phyloP scores from a whole-genome alignment of 495 filamentous ascomycete species.

The Penicillium paradoxum region DNA sequence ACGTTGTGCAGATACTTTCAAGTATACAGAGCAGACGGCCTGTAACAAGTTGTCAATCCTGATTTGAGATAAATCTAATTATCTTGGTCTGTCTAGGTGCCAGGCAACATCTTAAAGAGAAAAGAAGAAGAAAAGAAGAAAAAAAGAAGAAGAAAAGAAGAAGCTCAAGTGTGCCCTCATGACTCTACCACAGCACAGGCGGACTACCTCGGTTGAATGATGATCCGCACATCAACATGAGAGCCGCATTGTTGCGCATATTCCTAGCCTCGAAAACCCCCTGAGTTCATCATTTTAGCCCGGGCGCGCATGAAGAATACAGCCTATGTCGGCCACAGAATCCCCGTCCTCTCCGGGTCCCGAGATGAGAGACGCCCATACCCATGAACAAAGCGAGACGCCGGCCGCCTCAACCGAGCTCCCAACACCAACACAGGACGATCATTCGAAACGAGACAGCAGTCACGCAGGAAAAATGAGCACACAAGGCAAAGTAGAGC shows the following conservation, averaged over 20 bases:
- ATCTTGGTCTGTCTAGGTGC: too few relatives aligned
- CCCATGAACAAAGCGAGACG: conserved; percentile 11
- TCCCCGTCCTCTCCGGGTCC: conserved; percentile 20
- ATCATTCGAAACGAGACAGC: conserved; percentile 9
- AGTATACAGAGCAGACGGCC: too few relatives aligned
- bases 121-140: too few relatives aligned
- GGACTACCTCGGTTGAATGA: conserved; percentile 20
- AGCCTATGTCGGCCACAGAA: conserved; percentile 40
- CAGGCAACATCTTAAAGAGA: too few relatives aligned
- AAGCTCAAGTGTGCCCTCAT: background rate
- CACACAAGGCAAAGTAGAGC: conserved; percentile 4
- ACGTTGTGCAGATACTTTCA: too few relatives aligned
- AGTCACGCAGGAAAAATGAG: conserved; percentile 15
- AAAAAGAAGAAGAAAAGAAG: too few relatives aligned
- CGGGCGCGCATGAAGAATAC: conserved; percentile 27
- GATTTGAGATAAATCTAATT: too few relatives aligned
- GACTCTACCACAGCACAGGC: background rate
- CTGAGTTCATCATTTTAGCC: conserved; percentile 55
- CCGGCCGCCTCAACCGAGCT: conserved; percentile 11
- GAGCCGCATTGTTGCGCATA: conserved; percentile 18
- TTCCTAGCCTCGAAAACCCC: conserved; percentile 2
- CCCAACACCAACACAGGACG: conserved; percentile 22
- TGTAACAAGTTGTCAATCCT: too few relatives aligned
- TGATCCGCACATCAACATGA: conserved; percentile 27
- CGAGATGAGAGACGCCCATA: conserved; percentile 25